Conservation (phyloP, 257 asterid genomes). For the Thymus quinquecostatus region DNA sequence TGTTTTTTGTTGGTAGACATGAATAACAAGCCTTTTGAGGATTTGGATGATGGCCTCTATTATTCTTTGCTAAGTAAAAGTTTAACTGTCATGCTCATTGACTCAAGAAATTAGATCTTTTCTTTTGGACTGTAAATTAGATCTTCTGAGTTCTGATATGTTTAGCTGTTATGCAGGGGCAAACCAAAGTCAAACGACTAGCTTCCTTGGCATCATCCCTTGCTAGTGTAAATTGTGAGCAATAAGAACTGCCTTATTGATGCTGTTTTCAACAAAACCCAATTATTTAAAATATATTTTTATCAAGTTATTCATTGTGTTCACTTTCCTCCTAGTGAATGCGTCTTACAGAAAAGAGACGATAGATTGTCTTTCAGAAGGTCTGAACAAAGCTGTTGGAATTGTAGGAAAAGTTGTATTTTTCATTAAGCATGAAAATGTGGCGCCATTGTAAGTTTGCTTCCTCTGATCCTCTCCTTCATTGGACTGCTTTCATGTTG, state of each 20-base stretch:
- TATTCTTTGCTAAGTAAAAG: conserved; percentile 7
- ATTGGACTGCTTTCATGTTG: neutral
- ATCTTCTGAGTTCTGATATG: too few species aligned
- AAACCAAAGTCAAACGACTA: conserved; percentile 70
- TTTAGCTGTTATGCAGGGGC: conserved; percentile 56
- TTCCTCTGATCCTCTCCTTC: conserved; percentile 15
- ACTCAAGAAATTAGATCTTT: conserved; percentile 11
- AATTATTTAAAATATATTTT: conserved; percentile 23
- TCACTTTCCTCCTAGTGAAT: conserved; percentile 53
- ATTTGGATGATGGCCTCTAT: conserved; percentile 21
- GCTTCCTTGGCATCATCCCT: conserved; percentile 77
- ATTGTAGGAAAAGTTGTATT: conserved; percentile 69
- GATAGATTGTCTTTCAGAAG: conserved; percentile 66
- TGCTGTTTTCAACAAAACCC: conserved; percentile 23
- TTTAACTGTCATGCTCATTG: neutral
- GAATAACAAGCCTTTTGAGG: neutral
- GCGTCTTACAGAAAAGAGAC: conserved; percentile 64
- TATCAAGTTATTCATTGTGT: neutral
- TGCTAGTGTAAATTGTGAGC: conserved; percentile 64
- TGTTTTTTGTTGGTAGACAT: neutral
- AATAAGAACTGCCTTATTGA: conserved; percentile 26
- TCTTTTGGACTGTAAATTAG: too few species aligned
- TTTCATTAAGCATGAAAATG: conserved; percentile 64
- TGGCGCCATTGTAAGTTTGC: conserved; percentile 75
- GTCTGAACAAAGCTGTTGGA: conserved; percentile 82